Conservation (phyloP, 2,329 filamentous ascomycete species). For the Tolypocladium endophyticum region DNA sequence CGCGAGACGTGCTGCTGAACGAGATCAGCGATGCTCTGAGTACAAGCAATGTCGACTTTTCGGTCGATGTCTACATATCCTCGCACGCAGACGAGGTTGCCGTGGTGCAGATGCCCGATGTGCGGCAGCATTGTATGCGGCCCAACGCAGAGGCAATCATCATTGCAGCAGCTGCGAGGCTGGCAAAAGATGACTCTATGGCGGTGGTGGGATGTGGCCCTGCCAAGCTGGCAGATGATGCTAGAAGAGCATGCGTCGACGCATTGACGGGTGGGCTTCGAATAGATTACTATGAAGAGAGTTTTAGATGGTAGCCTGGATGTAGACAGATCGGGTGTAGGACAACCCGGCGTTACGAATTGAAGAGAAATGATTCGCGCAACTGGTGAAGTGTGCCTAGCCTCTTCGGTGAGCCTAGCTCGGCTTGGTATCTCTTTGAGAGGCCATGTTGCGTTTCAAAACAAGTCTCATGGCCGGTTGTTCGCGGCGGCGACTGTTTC, state of each 20-base stretch:
- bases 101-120: not conserved
- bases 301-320: not conserved
- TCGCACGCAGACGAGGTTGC: not conserved
- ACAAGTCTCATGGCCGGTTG: no score
- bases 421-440: not conserved
- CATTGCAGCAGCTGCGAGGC: slow-evolving; percentile 11
- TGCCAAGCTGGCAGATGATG: slow-evolving; percentile 32
- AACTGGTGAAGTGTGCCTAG: not conserved
- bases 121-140: slow-evolving; percentile 13
- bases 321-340: not conserved
- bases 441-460: not conserved
- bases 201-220: slow-evolving; percentile 35
- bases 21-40: slow-evolving; percentile 18
- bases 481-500: not conserved
- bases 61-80: slow-evolving; percentile 26
- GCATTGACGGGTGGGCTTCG: slow-evolving; percentile 13
- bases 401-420: not conserved
- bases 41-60: slow-evolving; percentile 13
- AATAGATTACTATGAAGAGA: slow-evolving; percentile 8
- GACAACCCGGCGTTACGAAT: not conserved
- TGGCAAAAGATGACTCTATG: slow-evolving; percentile 12
- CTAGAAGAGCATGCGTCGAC: slow-evolving; percentile 23
- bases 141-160: slow-evolving; percentile 24
- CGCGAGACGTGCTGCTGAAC: slow-evolving; percentile 18
- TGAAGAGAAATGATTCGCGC: not conserved